A percentile compares a stretch with the other conserved stretches of the same genome.
phyloP scores from a whole-genome alignment of 164 flowering plant genomes.

The Berberis thunbergii region DNA sequence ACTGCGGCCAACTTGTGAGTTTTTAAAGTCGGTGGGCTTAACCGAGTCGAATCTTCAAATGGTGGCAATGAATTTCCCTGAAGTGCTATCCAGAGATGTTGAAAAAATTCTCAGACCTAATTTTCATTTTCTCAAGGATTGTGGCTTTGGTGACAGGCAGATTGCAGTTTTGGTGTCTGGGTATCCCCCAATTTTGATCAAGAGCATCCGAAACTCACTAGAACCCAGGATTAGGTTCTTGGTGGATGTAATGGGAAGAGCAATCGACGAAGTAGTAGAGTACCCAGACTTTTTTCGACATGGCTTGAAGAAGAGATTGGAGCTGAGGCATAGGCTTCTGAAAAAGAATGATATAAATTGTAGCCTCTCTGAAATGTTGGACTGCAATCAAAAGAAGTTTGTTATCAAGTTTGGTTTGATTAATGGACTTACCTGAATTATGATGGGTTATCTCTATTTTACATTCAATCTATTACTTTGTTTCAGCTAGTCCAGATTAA shows the following conservation, averaged over 20 bases:
- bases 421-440: conserved; percentile 21
- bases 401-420: conserved; percentile 39
- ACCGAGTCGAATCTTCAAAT: conserved; percentile 44
- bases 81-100: conserved; percentile 80
- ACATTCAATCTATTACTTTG: no score
- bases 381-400: conserved; percentile 71
- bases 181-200: conserved; percentile 80
- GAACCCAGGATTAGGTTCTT: conserved; percentile 78
- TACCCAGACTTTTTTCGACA: conserved; percentile 81
- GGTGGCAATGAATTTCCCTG: conserved; percentile 57
- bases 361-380: conserved; percentile 86
- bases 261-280: conserved; percentile 52
- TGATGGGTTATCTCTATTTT: not conserved
- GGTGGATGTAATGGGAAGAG: conserved; percentile 71
- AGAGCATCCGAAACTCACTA: conserved; percentile 75
- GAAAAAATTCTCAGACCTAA: conserved; percentile 66
- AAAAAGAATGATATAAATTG: conserved; percentile 39
- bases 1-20: conserved; percentile 71
- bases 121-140: conserved; percentile 36
- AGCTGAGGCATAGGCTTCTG: conserved; percentile 64
- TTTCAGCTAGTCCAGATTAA: no score
- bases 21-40: conserved; percentile 62
- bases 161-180: conserved; percentile 58
- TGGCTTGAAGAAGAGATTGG: conserved; percentile 76
- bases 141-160: conserved; percentile 57